Evolutionary conservation across 768 basidiomycete genomes (phyloP).

Genomic region (Boletus reticulatus): DNA sequence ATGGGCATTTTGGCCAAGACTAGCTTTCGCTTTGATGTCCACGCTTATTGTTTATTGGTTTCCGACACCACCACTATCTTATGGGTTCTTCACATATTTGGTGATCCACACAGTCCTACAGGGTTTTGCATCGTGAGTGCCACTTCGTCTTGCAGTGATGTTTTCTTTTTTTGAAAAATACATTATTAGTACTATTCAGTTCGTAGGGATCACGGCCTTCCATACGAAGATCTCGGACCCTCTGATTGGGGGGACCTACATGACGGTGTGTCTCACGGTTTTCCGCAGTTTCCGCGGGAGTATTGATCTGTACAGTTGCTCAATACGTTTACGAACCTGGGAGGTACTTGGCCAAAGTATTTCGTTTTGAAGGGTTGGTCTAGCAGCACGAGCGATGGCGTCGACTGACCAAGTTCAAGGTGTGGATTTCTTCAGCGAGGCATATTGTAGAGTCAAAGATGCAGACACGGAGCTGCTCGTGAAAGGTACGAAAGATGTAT

Average conservation of each 20-base stretch:
- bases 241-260: slow-evolving; percentile 96
- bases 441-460: slow-evolving; percentile 74
- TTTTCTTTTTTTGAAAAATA: neutral
- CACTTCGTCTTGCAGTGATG: neutral
- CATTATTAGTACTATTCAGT: slow-evolving; percentile 83
- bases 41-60: slow-evolving; percentile 82
- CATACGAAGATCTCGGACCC: slow-evolving; percentile 97
- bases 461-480: slow-evolving; percentile 49
- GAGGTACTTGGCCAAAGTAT: slow-evolving; percentile 97
- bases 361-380: slow-evolving; percentile 84
- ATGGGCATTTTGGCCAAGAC: slow-evolving; percentile 85
- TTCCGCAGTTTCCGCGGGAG: neutral
- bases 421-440: slow-evolving; percentile 84
- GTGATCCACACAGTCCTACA: slow-evolving; percentile 79
- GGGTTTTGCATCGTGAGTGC: slow-evolving; percentile 78
- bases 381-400: neutral
- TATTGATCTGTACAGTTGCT: slow-evolving; percentile 55
- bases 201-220: slow-evolving; percentile 98
- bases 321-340: slow-evolving; percentile 95
- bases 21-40: slow-evolving; percentile 68
- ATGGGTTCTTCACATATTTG: slow-evolving; percentile 76
- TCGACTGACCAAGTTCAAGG: slow-evolving; percentile 40
- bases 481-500: slow-evolving; percentile 43
- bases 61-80: slow-evolving; percentile 71
- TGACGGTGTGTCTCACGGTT: slow-evolving; percentile 70